Evolutionary conservation across 768 basidiomycete species (phyloP), one percentile per base, ranked within the genome.

Genomic region (Lactarius trivialis): DNA sequence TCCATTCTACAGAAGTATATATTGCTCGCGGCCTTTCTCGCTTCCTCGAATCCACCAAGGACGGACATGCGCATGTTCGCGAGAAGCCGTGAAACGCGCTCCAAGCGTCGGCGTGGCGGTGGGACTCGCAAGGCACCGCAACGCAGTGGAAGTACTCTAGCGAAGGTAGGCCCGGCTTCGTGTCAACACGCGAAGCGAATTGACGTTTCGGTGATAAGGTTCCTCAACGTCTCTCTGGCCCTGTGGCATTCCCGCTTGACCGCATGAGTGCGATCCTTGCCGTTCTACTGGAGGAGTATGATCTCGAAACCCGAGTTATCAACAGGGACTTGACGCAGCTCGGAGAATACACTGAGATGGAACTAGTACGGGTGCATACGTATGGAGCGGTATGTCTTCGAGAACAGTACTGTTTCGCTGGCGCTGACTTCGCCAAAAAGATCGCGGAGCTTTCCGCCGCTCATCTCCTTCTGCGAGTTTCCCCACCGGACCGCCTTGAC

Each of bases 31-130:
- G 82, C 86, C 1, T 96, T 86, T 69, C 73, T 93, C 43, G 91
- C 92, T 6, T 91, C 91, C 45, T 88, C 86, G 45, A 97, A 96
- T 69, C 93, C 93, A 2, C 73, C 85, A 0, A 87, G 85, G 69
- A 85, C 84, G 9, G 93, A 95, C 72, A 37, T 91, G 65, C 78
- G 89, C 39, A 86, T 96, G 82, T 92, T 97, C 73, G 88, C 89
- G 4, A 72, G 93, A 15, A 61, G 82, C 30, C 85, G 87, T 57
- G 89, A 89, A 70, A 82, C 82, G 61, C 82, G 80, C 68, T 77
- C 78, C 65, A 81, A 80, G 72, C 79, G 82, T 65, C 73, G 76
- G 63, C 75, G 71, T 56, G 71, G 73, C 1, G 76, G 78, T 30
- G 75, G 69, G 24, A 67, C 69, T 45, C 64, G 67, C 39, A 74